Base-by-base conservation (phyloP, 176 grass and related monocot species). In the Aegilops sharonensis region DNA sequence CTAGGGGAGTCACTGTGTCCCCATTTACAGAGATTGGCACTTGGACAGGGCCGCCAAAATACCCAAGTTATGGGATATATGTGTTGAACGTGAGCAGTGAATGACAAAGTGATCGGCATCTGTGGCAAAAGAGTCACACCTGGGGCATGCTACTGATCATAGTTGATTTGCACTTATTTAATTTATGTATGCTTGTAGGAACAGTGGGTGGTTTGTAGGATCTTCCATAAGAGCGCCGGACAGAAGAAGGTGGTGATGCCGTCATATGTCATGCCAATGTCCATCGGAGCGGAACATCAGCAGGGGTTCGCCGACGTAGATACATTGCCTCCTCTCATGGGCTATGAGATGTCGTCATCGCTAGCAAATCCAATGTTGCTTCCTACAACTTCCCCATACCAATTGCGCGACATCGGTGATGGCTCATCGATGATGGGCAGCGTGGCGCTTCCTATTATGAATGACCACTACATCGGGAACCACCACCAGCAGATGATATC, bases 201-300 rank as follows among this genome's bases (percentile, higher is more conserved):
- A 52, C 88, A 91, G 6, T 94, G 90, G 90, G 86, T 90, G 18
- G 86, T 94, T 0, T 92, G 83, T 40, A 80, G 81, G 81, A 83
- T 97, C 71, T 94, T 97, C 68, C 50, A 92, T 30, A 97, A 94
- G 87, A 78, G 9, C 32, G 45, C 63, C 1, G 63, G 83, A 15
- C 23, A 65, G 25, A 90, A 86, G 85, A 88, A 75, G 69, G 31
- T 8, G 35, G 37, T 3, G 35, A 40, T 40, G 27, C 17, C 60
- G 0, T 1, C 62, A 0, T 45, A 78, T 64, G 6, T 60, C 32
- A 32, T 75, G 48, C 11, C 6, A 12, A 27, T 85, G 15, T 15
- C 27, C 63, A 66, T 32, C 11, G 43, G 45, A 27, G 43, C 4
- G 1, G 24, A 81, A 12, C 77, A 63, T 12, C 79, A 69, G 29